Evolutionary conservation across 371 early-diverging fungal species (phyloP).

Genomic region (Mortierella sp.): DNA sequence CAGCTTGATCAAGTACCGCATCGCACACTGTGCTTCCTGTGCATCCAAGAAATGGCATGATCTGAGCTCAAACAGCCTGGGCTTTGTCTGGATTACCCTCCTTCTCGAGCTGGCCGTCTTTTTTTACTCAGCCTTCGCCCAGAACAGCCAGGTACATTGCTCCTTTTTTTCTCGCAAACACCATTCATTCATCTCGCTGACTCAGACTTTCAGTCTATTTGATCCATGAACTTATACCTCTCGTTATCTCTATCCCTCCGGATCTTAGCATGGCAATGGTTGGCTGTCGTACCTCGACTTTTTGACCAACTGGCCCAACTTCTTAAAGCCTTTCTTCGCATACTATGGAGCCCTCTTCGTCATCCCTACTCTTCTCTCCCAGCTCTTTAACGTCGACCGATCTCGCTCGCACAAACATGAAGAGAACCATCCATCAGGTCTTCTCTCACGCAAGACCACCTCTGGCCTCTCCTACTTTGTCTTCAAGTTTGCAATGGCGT

Average conservation of each 20-base stretch:
- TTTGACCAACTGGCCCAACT: conserved; percentile 44
- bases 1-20: conserved; percentile 25
- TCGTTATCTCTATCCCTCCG: not conserved
- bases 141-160: conserved; percentile 10
- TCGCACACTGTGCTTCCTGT: conserved; percentile 26
- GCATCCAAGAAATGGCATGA: conserved; percentile 32
- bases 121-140: conserved; percentile 20
- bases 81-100: conserved; percentile 45
- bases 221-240: no score
- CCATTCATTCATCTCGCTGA: no score
- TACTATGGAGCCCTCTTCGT: conserved; percentile 43
- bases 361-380: conserved; percentile 40
- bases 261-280: conserved; percentile 7
- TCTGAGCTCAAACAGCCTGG: conserved; percentile 36
- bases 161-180: not conserved
- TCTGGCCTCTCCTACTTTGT: conserved; percentile 51
- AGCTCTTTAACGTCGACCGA: conserved; percentile 46
- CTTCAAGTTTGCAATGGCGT: conserved; percentile 52
- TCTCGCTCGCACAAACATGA: conserved; percentile 16
- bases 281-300: conserved; percentile 27
- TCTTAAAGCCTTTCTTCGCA: conserved; percentile 38
- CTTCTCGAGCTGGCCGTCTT: conserved; percentile 37
- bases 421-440: conserved; percentile 17
- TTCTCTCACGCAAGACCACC: conserved; percentile 36
- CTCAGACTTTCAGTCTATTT: no score